Conservation (phyloP, 2,329 filamentous ascomycete species). For the Nothopassalora personata region DNA sequence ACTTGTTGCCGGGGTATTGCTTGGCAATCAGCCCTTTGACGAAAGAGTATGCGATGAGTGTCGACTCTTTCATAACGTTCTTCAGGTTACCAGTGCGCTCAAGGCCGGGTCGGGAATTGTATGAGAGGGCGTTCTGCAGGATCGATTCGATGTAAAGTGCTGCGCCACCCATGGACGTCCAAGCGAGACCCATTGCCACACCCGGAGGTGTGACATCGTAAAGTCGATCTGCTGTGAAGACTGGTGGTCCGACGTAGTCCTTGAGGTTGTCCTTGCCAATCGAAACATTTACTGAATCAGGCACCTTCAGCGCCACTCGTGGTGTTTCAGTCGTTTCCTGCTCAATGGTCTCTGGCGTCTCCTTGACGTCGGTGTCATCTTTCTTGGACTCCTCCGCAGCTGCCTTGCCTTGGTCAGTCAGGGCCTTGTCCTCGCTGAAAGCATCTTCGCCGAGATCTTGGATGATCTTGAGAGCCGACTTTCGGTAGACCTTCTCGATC, state of each 20-base stretch:
- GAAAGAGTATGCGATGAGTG: conserved; percentile 90
- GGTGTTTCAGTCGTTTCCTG: conserved; percentile 61
- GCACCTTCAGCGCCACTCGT: conserved; percentile 72
- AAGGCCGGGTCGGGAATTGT: conserved; percentile 68
- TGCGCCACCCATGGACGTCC: conserved; percentile 95
- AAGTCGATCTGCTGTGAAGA: conserved; percentile 91
- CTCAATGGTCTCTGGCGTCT: conserved; percentile 53
- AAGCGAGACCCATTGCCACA: conserved; percentile 95
- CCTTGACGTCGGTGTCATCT: conserved; percentile 57
- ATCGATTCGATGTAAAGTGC: conserved; percentile 98
- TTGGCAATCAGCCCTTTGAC: conserved; percentile 83
- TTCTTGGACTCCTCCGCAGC: conserved; percentile 67
- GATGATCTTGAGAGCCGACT: conserved; percentile 94
- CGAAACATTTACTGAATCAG: conserved; percentile 76
- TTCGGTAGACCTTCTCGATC: conserved; percentile 98
- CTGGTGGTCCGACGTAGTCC: conserved; percentile 91
- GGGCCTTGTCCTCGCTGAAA: conserved; percentile 70
- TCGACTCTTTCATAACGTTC: conserved; percentile 97
- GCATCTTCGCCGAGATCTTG: conserved; percentile 85
- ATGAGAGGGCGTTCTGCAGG: conserved; percentile 72
- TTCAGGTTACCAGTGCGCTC: conserved; percentile 94
- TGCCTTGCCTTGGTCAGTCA: conserved; percentile 80
- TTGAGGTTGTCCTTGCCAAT: conserved; percentile 88
- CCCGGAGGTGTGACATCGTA: conserved; percentile 92
- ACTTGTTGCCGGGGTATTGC: conserved; percentile 81